Evolutionary conservation across 352 stramenopile species (phyloP).

Genomic region (Albugo candida): DNA sequence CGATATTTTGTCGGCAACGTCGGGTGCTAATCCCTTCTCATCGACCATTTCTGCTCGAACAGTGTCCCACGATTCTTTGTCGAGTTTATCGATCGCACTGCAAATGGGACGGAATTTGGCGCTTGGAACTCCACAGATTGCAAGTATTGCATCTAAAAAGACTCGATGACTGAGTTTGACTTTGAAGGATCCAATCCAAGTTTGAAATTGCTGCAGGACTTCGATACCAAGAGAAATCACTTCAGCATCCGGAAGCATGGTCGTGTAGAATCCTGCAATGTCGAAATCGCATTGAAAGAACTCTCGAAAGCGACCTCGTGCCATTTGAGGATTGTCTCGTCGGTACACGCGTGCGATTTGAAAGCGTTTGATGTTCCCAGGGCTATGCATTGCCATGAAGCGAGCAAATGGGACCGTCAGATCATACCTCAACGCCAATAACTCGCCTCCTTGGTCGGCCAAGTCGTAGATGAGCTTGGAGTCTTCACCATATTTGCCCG

Average conservation of each 20-base stretch:
- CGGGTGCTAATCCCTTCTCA: constrained; percentile 86
- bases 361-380: constrained; percentile 97
- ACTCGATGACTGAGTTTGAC: constrained; percentile 97
- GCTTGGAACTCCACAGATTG: constrained; percentile 90
- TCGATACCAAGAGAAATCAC: constrained; percentile 91
- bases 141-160: constrained; percentile 93
- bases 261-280: constrained; percentile 87
- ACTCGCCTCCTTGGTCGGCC: constrained; percentile 92
- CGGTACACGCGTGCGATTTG: constrained; percentile 96
- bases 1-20: constrained; percentile 89
- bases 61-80: constrained; percentile 92
- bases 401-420: constrained; percentile 97
- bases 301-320: constrained; percentile 91
- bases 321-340: constrained; percentile 89
- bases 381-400: constrained; percentile 93
- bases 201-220: constrained; percentile 68
- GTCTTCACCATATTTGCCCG: constrained; percentile 98
- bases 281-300: constrained; percentile 99
- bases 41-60: constrained; percentile 90
- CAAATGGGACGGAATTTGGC: constrained; percentile 97
- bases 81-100: constrained; percentile 97
- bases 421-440: constrained; percentile 91
- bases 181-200: constrained; percentile 75
- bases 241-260: constrained; percentile 95
- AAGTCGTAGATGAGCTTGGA: constrained; percentile 99